phyloP scores from a whole-genome alignment of 2,329 filamentous ascomycete genomes.

The Periglandula ipomoeae region DNA sequence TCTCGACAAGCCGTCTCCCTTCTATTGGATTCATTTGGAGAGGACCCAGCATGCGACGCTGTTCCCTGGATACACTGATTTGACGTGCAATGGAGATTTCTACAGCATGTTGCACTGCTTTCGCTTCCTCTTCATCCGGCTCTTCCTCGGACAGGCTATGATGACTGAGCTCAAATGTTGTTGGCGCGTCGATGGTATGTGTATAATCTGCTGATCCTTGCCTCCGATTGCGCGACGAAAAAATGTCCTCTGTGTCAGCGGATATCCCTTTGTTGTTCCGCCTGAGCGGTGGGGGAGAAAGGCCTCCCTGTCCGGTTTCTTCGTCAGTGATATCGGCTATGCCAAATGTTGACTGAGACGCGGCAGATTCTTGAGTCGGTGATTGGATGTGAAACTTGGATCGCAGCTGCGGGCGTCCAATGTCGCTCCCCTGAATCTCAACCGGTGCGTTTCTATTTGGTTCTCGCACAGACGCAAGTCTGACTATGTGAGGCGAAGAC shows the following conservation, averaged over 20 bases:
- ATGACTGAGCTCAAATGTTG: not conserved
- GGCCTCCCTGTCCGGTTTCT: not conserved
- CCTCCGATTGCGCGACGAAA: not conserved
- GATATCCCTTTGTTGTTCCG: not conserved
- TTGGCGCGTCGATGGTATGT: not conserved
- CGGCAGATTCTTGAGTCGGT: not conserved
- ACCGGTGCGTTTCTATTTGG: not conserved
- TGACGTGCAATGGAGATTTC: constrained; percentile 60
- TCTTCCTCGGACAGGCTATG: constrained; percentile 1
- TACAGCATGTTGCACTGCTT: constrained; percentile 43
- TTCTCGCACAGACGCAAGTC: constrained; percentile 4
- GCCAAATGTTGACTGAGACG: constrained; percentile 4
- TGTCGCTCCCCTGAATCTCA: not conserved
- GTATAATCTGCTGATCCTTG: not conserved
- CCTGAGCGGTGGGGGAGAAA: not conserved
- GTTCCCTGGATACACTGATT: constrained; percentile 55
- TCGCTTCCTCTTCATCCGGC: constrained; percentile 12
- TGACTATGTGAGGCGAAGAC: constrained; percentile 4
- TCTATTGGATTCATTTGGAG: constrained; percentile 25
- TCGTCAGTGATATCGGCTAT: not conserved
- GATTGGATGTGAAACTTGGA: constrained; percentile 9
- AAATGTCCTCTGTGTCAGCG: not conserved
- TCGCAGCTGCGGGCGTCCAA: constrained; percentile 3
- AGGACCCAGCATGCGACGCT: constrained; percentile 50
- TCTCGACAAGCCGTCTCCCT: constrained; percentile 20